phyloP scores from a whole-genome alignment of 148 eudicot genomes.

The Dianthus caryophyllus region DNA sequence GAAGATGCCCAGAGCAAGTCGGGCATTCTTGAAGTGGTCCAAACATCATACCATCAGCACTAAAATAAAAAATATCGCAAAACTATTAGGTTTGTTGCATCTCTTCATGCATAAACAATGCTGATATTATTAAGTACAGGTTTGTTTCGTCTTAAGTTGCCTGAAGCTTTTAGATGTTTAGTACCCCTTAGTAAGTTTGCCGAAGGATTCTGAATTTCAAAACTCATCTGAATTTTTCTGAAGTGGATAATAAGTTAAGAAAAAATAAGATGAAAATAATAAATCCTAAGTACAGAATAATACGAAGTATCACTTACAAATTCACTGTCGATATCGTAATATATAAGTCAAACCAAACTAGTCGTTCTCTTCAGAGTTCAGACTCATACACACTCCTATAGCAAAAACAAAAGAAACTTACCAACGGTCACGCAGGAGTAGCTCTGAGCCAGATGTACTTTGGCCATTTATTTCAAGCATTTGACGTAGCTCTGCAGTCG shows the following conservation, averaged over 20 bases:
- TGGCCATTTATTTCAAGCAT: slow-evolving; percentile 89
- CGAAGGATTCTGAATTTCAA: too few species aligned
- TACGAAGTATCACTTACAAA: too few species aligned
- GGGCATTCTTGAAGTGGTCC: slow-evolving; percentile 70
- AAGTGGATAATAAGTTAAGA: too few species aligned
- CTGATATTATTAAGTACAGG: neutral
- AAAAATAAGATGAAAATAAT: too few species aligned
- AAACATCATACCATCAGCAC: slow-evolving; percentile 97
- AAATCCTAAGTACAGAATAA: too few species aligned
- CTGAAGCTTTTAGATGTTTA: neutral
- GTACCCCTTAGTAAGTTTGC: too few species aligned
- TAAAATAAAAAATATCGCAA: slow-evolving; percentile 27
- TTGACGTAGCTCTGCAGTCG: slow-evolving; percentile 59
- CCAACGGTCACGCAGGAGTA: slow-evolving; percentile 89
- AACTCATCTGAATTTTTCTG: too few species aligned
- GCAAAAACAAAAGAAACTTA: slow-evolving; percentile 23
- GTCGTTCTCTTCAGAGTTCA: neutral
- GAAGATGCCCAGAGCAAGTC: slow-evolving; percentile 68
- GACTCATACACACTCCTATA: slow-evolving; percentile 5
- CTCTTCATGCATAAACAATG: neutral
- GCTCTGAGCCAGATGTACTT: slow-evolving; percentile 77
- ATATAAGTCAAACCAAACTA: neutral
- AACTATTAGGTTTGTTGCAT: slow-evolving; percentile 1
- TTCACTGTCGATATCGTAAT: too few species aligned
- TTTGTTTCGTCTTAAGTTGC: too few species aligned